Evolutionary conservation across 768 basidiomycete species (phyloP).

Genomic region (Leccinum arenicola): DNA sequence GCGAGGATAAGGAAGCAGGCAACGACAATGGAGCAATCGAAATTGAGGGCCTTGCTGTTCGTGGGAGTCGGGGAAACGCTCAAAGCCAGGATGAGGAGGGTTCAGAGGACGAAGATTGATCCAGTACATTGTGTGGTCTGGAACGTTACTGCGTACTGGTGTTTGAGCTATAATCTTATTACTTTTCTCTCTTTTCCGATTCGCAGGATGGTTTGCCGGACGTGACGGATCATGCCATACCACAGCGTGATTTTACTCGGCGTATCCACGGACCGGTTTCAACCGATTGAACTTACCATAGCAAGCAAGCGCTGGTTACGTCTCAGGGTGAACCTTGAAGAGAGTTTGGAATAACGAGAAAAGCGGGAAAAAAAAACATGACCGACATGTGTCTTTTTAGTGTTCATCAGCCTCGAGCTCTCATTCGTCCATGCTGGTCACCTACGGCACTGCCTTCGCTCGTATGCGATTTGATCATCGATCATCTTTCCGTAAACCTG

Average conservation of each 20-base stretch:
- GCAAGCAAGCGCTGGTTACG: conserved; percentile 5
- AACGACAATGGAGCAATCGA: conserved; percentile 43
- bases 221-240: neutral
- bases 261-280: conserved; percentile 7
- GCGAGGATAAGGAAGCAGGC: conserved; percentile 43
- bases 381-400: neutral
- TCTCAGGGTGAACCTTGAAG: conserved; percentile 6
- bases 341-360: neutral
- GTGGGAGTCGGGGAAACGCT: conserved; percentile 23
- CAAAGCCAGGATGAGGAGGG: conserved; percentile 25
- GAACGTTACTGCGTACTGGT: conserved; percentile 33
- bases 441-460: conserved; percentile 19
- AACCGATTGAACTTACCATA: conserved; percentile 1
- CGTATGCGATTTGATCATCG: conserved; percentile 5
- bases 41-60: conserved; percentile 56
- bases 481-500: conserved; percentile 16
- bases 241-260: neutral
- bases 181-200: conserved; percentile 12
- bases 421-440: neutral
- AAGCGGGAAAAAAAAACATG: conserved; percentile 7
- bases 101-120: conserved; percentile 32
- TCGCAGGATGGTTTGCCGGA: neutral
- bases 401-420: neutral
- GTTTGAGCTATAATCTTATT: conserved; percentile 24
- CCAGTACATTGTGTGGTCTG: conserved; percentile 23